Base-by-base conservation (phyloP, 176 grass and related monocot genomes). In the Carex kokanica region DNA sequence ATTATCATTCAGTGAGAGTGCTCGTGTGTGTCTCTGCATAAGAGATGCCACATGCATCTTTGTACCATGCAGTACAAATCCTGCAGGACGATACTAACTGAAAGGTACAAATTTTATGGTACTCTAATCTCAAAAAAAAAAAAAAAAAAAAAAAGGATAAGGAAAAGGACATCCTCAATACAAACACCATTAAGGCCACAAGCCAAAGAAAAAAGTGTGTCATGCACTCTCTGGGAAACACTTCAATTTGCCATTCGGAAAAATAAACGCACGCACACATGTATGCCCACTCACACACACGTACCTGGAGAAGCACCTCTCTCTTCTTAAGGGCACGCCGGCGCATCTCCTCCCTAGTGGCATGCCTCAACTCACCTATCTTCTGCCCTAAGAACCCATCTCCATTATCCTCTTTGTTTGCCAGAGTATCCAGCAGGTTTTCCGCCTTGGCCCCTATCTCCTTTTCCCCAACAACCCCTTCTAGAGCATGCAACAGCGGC, bases 381-480 rank as follows among this genome's bases (percentile, higher is more conserved):
- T 91, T 94, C 79, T 90, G 87, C 57, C 91, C 84, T 40, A 98
- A 84, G 81, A 94, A 98, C 23, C 95, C 90, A 84, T 98, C 90
- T 20, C 95, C 92, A 77, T 95, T 93, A 79, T 91, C 89, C 87
- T 98, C 95, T 87, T 91, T 98, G 86, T 98, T 94, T 17, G 95
- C 95, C 60, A 98, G 86, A 2, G 95, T 93, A 82, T 98, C 95
- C 72, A 98, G 86, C 87, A 98, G 88, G 86, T 98, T 98, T 86
- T 98, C 95, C 56, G 95, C 95, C 90, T 93, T 93, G 79, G 90
- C 92, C 72, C 92, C 92, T 80, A 95, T 98, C 78, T 98, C 95
- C 69, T 98, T 95, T 84, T 98, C 95, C 74, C 95, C 92, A 64
- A 93, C 65, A 47, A 94, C 95, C 21, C 95, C 87, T 84, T 98